A percentile compares a stretch with the other conserved stretches of the same genome.
Evolutionary conservation across 169 alveolate genomes (phyloP).

Genomic region (Pseudocohnilembus persalinus): DNA sequence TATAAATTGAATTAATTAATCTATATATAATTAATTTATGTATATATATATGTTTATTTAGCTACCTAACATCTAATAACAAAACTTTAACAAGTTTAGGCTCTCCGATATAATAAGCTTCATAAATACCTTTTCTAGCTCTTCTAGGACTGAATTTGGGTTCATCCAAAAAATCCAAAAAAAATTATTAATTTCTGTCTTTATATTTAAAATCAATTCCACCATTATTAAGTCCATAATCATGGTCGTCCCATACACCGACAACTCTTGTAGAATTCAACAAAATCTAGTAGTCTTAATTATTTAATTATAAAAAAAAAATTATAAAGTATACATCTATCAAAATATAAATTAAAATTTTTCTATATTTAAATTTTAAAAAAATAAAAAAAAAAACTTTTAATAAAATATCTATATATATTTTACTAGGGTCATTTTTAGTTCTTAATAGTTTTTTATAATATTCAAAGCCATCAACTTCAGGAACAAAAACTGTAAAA

Average conservation of each 20-base stretch:
- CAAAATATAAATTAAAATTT: no score
- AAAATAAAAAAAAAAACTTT: no score
- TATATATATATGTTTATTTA: no score
- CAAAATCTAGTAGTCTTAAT: not conserved
- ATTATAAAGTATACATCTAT: not conserved
- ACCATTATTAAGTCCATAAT: constrained; percentile 62
- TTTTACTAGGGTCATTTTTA: not conserved
- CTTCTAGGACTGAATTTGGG: constrained; percentile 41
- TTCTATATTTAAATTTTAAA: no score
- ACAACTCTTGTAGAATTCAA: not conserved
- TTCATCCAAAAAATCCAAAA: constrained; percentile 56
- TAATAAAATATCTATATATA: no score
- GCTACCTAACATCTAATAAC: not conserved
- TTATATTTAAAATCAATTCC: constrained; percentile 30
- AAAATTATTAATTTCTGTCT: constrained; percentile 43
- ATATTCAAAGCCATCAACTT: not conserved
- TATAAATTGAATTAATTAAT: no score
- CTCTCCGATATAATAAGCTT: not conserved
- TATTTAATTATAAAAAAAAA: no score
- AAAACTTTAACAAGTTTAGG: no score
- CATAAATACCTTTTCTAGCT: constrained; percentile 5
- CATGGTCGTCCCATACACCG: constrained; percentile 43
- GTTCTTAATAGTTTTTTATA: not conserved
- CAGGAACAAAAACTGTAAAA: not conserved
- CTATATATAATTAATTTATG: no score